Conservation (phyloP, 2,329 filamentous ascomycete genomes). For the Arthroderma uncinatum region DNA sequence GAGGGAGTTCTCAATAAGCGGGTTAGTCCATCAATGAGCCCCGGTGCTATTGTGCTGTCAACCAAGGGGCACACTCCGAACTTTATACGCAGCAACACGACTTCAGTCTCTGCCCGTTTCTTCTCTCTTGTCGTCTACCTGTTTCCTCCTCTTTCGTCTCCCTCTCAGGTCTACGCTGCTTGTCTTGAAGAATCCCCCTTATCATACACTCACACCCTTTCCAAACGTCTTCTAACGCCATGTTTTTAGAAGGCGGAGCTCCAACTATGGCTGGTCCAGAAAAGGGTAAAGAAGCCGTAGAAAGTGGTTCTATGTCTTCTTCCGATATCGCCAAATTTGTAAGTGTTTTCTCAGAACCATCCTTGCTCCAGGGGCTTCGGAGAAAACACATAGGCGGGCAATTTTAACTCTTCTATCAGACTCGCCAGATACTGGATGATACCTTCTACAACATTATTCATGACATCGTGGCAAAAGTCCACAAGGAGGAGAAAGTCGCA, state of each 20-base stretch:
- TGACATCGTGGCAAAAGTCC: conserved; percentile 46
- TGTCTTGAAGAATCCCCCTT: not conserved
- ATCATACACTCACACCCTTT: not conserved
- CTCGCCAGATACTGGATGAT: conserved; percentile 44
- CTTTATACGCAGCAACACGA: not conserved
- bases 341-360: conserved; percentile 14
- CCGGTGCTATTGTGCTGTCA: not conserved
- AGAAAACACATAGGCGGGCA: not conserved
- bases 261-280: conserved; percentile 19
- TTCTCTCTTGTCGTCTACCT: too few relatives aligned
- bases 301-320: conserved; percentile 23
- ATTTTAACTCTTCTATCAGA: conserved; percentile 18
- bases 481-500: conserved; percentile 50
- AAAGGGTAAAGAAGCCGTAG: conserved; percentile 22
- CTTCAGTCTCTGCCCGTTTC: not conserved
- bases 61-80: not conserved
- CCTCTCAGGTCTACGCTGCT: not conserved
- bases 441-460: conserved; percentile 50
- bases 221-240: not conserved
- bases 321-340: conserved; percentile 34
- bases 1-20: conserved; percentile 1
- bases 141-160: too few relatives aligned
- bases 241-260: not conserved
- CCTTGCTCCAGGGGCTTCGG: not conserved
- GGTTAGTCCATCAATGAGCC: not conserved